Evolutionary conservation across 345 rosid species (phyloP).

Genomic region (Pseudoturritis turrita): DNA sequence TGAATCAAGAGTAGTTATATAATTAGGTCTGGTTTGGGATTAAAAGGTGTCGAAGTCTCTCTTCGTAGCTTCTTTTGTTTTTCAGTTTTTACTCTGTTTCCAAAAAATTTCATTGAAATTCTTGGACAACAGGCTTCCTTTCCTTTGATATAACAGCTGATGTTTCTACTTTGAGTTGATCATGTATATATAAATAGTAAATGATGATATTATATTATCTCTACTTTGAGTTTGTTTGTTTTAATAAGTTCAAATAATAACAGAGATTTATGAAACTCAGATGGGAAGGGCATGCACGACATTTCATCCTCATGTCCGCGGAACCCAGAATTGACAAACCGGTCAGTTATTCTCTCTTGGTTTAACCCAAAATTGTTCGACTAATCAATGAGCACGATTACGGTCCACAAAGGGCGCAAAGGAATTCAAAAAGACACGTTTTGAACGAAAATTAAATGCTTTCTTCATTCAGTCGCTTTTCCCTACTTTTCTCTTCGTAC

Average conservation of each 20-base stretch:
- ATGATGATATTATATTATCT: too few relatives aligned
- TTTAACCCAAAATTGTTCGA: not conserved
- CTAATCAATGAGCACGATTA: not conserved
- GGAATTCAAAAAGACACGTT: constrained; percentile 13
- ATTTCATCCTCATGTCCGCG: too few relatives aligned
- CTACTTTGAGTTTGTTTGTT: too few relatives aligned
- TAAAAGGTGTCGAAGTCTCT: not conserved
- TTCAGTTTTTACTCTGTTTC: not conserved
- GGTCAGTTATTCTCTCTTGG: not conserved
- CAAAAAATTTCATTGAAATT: too few relatives aligned
- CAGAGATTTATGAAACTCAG: too few relatives aligned
- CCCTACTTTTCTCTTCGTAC: not conserved
- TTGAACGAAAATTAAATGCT: not conserved
- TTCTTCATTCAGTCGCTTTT: not conserved
- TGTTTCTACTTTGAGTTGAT: too few relatives aligned
- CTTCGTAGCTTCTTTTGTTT: not conserved
- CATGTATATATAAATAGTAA: too few relatives aligned
- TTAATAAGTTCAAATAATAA: too few relatives aligned
- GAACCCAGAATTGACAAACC: constrained; percentile 6
- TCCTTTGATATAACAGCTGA: too few relatives aligned
- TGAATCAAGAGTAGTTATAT: not conserved
- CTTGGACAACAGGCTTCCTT: too few relatives aligned
- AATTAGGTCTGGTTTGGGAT: too few relatives aligned
- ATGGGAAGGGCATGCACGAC: too few relatives aligned
- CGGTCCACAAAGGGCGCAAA: constrained; percentile 12